Base-by-base conservation (phyloP, 805 yeast species). In the Nakazawaea ishiwadae region DNA sequence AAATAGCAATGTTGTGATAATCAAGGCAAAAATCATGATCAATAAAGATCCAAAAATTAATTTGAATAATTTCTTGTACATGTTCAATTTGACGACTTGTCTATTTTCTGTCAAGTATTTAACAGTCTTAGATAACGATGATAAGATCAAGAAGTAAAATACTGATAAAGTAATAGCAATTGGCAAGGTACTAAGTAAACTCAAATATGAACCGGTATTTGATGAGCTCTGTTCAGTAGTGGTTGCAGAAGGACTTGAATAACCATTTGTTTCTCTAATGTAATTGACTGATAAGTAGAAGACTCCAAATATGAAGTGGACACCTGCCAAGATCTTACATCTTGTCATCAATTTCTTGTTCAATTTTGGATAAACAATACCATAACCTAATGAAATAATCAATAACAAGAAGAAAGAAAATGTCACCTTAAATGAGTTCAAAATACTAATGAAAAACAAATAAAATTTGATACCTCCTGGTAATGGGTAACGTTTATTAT, bases 331-430 rank as follows among this genome's bases (percentile, higher is more conserved):
- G 11, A 78, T 59, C 53, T 80, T 73, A 58, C 87, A 78, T 59
- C 71, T 79, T 53, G 80, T 68, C 96, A 93, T 87, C 21, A 72
- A 54, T 42, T 77, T 76, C 59, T 77, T 77, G 35, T 89, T 85
- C 46, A 93, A 73, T 48, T 89, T 83, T 35, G 96, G 89, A 55
- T 77, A 79, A 37, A 93, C 98, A 36, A 93, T 89, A 48, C 98
- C 97, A 63, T 90, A 93, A 31, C 99, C 99, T 50, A 90, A 69
- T 11, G 95, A 74, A 42, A 93, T 91, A 52, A 88, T 82, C 49
- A 91, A 69, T 42, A 93, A 69, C 53, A 93, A 66, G 66, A 91
- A 93, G 63, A 91, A 84, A 6, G 96, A 85, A 59, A 88, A 86
- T 0, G 96, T 81, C 39, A 87, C 74, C 54, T 93, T 84, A 51